Evolutionary conservation across 352 stramenopile species (phyloP), one percentile per base, ranked within the genome.

Genomic region (Phytophthora rubi): DNA sequence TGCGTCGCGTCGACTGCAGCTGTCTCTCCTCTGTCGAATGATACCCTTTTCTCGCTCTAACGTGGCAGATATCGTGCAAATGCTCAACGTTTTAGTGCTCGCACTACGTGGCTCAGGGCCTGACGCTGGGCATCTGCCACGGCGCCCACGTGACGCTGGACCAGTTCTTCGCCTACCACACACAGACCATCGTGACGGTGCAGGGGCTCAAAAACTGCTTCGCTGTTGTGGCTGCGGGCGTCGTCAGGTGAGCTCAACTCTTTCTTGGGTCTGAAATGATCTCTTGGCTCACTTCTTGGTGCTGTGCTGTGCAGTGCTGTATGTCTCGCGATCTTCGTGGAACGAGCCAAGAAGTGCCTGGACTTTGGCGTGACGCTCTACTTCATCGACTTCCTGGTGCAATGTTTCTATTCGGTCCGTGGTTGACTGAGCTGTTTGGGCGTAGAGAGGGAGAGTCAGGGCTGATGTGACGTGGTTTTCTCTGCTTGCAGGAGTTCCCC

Each of bases 331-430:
- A 39, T 95, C 21, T 93, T 97, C 49, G 88, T 97, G 32, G 90
- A 97, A 73, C 85, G 90, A 23, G 88, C 90, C 44, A 97, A 97
- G 57, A 97, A 97, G 68, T 97, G 90, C 54, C 80, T 97, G 58
- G 90, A 97, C 75, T 97, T 97, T 85, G 90, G 89, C 53, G 83
- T 96, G 39, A 96, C 90, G 59, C 86, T 94, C 45, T 95, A 95
- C 74, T 92, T 96, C 62, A 78, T 97, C 37, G 88, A 97, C 64
- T 78, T 97, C 37, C 62, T 96, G 23, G 66, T 81, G 15, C 88
- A 93, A 64, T 87, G 80, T 53, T 90, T 95, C 71, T 97, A 97
- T 77, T 89, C 81, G 71, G 88, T 96, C 42, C 26, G 75, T 68
- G 3, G 21, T 6, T 13, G 0, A 32, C 26, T 6, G 8, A 61